Evolutionary conservation across 768 basidiomycete genomes (phyloP), one percentile per base, ranked within the genome.

Genomic region (Rhodotorula toruloides): DNA sequence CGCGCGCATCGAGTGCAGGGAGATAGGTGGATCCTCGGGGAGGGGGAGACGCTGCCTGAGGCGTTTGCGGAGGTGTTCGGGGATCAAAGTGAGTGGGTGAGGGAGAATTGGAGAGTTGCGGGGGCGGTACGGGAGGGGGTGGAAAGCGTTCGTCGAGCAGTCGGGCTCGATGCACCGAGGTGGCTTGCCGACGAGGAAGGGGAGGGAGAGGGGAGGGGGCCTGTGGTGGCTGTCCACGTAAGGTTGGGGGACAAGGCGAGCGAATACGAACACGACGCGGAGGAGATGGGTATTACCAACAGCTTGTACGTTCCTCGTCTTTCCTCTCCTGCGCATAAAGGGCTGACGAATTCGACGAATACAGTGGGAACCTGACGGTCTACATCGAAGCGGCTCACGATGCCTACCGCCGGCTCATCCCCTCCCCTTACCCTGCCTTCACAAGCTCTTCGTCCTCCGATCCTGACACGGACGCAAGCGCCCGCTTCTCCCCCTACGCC

Each of bases 211-310:
- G 37, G 40, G 27, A 17, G 61, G 17, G 66, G 66, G 2, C 66
- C 66, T 5, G n/a, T 62, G 29, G 55, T 67, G 8, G 66, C 61
- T 52, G 21, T 67, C 1, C 66, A 67, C 29, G 40, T 67, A 21
- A 42, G 66, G 1, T 44, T 67, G 1, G 66, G 66, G 2, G 66
- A 67, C 59, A 67, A 67, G 49, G 55, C 60, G 25, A 39, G 55
- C 8, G 66, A 67, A 49, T 67, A 62, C 54, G 47, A 46, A 31
- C 66, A 67, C 66, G 66, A 67, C 52, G 31, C 66, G 39, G 17
- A 39, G 10, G 56, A 62, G 37, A 67, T 67, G 66, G 66, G 66
- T 8, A 67, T 67, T 52, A 54, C 56, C 8, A 67, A 67, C 43
- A 27, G 44, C 13, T 67, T 67, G 60, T 50, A 19, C 43, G 43